Percentiles rank a stretch among this genome's conserved stretches.
Evolutionary conservation across 2,329 filamentous ascomycete species (phyloP).

Genomic region (Dactylellina cionopaga): DNA sequence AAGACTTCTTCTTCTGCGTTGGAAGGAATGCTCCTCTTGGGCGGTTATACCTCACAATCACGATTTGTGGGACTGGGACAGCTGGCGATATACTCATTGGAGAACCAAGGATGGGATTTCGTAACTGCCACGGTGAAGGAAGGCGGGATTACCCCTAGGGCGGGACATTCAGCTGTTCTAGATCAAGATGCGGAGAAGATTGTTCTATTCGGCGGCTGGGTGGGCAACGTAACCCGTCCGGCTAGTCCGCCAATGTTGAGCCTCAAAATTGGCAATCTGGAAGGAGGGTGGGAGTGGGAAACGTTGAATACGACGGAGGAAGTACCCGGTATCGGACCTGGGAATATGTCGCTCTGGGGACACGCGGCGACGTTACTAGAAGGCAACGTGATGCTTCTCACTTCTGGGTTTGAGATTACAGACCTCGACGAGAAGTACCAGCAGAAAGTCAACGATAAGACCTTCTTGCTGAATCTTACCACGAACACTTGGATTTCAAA

Average conservation of each 20-base stretch:
- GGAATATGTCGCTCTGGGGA: constrained; percentile 67
- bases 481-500: constrained; percentile 65
- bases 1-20: not conserved
- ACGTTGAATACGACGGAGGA: constrained; percentile 65
- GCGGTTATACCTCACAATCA: constrained; percentile 53
- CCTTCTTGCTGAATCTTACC: constrained; percentile 67
- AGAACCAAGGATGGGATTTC: constrained; percentile 53
- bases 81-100: constrained; percentile 51
- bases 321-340: constrained; percentile 60
- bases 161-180: constrained; percentile 86
- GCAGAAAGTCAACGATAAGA: constrained; percentile 58
- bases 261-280: constrained; percentile 77
- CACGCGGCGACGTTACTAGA: constrained; percentile 73
- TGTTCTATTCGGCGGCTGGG: constrained; percentile 89
- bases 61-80: constrained; percentile 54
- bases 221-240: constrained; percentile 78
- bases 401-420: constrained; percentile 70
- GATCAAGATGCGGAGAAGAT: constrained; percentile 81
- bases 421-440: constrained; percentile 58
- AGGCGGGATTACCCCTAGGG: constrained; percentile 76
- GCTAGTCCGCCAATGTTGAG: constrained; percentile 84
- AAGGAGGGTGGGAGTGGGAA: constrained; percentile 78
- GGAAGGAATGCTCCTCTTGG: constrained; percentile 52
- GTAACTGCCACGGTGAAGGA: constrained; percentile 44
- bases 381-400: constrained; percentile 75